Evolutionary conservation across 306 rosid genomes (phyloP), one percentile per base, ranked within the genome.

Genomic region (Gastrolobium villosum): DNA sequence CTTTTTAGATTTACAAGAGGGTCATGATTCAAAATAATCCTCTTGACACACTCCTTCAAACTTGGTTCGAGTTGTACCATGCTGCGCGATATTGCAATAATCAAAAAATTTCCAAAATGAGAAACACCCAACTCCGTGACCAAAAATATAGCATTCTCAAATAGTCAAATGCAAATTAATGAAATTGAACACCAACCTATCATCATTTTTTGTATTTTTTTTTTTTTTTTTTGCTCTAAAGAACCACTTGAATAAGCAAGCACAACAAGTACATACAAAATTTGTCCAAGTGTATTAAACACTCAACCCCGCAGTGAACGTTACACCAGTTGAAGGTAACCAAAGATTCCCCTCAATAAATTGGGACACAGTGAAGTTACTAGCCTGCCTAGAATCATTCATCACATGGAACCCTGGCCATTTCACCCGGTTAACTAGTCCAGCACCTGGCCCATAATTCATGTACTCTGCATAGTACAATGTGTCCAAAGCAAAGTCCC

Each of bases 361-460:
- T 37, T 79, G 72, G 0, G 72, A 5, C 4, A 70, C 83, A 0
- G 83, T 91, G 62, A 72, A 91, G 56, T 91, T 91, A 65, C 56
- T 56, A 9, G 86, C 93, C 48, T 84, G 81, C n/a, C 75, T 74
- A 2, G 97, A 78, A 45, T 80, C 80, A 9, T 86, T 92, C 39
- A 90, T 61, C 5, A 65, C 60, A 43, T 41, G 92, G 32, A 87
- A 92, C 5, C 97, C 97, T 0, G 95, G 92, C 97, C 97, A 92
- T 14, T 79, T 77, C 10, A 90, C 86, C 13, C 97, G 83, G 5
- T 60, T 77, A 0, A 5, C 66, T 0, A 83, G 5, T 0, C 84
- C 86, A 0, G 92, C 87, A 2, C 95, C 92, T 0, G 86, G 83
- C 15, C 97, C 97, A 53, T 61, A 68, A 44, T 92, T 92, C 86